A percentile compares a stretch with the other conserved stretches of the same genome.
Conservation (phyloP, 2,329 filamentous ascomycete genomes). For the Boeremia lycopersici region DNA sequence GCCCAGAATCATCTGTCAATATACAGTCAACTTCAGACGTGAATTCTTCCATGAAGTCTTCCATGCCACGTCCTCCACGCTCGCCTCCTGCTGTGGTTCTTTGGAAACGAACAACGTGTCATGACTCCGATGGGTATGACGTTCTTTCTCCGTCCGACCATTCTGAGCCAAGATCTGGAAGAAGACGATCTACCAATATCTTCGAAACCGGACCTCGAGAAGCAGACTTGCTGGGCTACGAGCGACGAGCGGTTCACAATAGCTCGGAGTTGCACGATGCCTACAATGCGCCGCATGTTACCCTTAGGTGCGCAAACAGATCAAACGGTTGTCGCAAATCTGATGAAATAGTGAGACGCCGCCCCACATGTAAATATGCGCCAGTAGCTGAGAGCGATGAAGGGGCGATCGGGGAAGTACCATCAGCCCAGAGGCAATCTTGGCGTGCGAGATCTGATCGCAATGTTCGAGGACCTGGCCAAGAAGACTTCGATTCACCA, state of each 20-base stretch:
- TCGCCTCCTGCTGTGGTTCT: constrained; percentile 13
- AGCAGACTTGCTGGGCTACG: constrained; percentile 9
- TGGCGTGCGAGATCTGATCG: constrained; percentile 24
- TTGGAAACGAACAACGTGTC: constrained; percentile 7
- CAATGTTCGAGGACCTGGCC: constrained; percentile 30
- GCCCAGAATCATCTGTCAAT: not conserved
- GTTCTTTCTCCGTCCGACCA: not conserved
- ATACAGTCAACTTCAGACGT: not conserved
- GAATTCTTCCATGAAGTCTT: constrained; percentile 3
- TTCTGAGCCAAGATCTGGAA: not conserved
- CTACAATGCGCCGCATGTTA: not conserved
- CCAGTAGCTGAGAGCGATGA: constrained; percentile 28
- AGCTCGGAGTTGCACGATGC: not conserved
- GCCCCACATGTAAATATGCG: constrained; percentile 15
- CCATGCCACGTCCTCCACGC: constrained; percentile 12
- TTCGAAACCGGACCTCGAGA: constrained; percentile 2
- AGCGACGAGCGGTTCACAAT: not conserved
- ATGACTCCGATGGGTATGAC: not conserved
- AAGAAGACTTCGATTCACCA: constrained; percentile 3
- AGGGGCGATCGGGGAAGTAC: constrained; percentile 7
- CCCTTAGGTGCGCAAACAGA: constrained; percentile 7
- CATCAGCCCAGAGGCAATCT: constrained; percentile 1
- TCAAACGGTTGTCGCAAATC: constrained; percentile 1
- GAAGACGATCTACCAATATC: not conserved
- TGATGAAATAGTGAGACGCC: constrained; percentile 25